Conservation (phyloP, 2,329 filamentous ascomycete species). For the Botrytis pseudocinerea region DNA sequence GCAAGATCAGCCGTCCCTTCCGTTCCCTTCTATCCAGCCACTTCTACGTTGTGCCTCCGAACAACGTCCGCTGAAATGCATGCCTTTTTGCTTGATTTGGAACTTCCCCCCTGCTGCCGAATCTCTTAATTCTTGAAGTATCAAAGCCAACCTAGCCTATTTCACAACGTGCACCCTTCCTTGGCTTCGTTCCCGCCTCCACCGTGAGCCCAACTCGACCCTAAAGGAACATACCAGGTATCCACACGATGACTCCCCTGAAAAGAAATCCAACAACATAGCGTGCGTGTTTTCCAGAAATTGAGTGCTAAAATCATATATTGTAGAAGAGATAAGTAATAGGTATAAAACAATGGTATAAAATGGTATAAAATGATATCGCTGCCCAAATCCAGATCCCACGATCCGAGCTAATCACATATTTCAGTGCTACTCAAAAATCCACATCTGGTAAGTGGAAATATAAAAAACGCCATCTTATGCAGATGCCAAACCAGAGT, state of each 20-base stretch:
- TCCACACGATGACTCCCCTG: not conserved
- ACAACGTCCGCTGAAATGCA: constrained; percentile 7
- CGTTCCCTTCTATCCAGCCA: not conserved
- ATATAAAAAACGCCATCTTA: constrained; percentile 23
- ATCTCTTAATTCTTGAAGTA: not conserved
- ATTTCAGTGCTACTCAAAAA: constrained; percentile 6
- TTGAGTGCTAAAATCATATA: constrained; percentile 10
- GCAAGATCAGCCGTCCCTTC: constrained; percentile 14
- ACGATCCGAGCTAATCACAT: not conserved
- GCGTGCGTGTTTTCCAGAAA: constrained; percentile 1
- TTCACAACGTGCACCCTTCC: not conserved
- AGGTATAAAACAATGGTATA: constrained; percentile 16
- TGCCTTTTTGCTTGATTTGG: not conserved
- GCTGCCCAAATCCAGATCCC: not conserved
- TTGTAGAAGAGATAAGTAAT: constrained; percentile 10
- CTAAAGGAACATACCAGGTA: not conserved
- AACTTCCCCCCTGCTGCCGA: not conserved
- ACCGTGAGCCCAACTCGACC: constrained; percentile 2
- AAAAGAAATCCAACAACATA: not conserved
- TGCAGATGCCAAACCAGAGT: constrained; percentile 23
- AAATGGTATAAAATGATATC: constrained; percentile 17
- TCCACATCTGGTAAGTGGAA: constrained; percentile 13
- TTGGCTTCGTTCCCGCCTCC: not conserved
- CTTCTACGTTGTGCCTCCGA: constrained; percentile 12
- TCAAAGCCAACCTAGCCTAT: constrained; percentile 9